Evolutionary conservation across 2,329 filamentous ascomycete species (phyloP).

Genomic region (Talaromyces sp.): DNA sequence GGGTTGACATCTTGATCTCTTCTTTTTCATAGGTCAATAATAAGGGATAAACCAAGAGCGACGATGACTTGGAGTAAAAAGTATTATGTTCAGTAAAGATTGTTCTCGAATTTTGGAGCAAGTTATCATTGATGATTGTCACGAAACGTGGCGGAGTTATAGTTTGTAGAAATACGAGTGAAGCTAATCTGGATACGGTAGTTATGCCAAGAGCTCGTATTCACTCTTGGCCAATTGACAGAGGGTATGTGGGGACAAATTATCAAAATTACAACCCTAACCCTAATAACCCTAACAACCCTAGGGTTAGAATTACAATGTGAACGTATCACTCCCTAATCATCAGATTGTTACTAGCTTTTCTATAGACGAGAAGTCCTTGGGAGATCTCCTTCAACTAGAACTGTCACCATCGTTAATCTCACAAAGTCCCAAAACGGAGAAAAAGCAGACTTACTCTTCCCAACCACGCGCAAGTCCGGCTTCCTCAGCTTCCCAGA

Average conservation of each 20-base stretch:
- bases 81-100: background rate
- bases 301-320: background rate
- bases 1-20: background rate
- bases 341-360: fast-evolving
- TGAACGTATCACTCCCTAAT: background rate
- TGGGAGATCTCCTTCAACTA: background rate
- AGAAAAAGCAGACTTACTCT: background rate
- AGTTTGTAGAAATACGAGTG: background rate
- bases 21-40: background rate
- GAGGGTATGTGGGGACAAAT: background rate
- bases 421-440: background rate
- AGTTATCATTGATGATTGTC: background rate
- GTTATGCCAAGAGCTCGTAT: background rate
- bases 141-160: background rate
- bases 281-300: too few species aligned
- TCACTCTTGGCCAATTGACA: background rate
- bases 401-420: background rate
- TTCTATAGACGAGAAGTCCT: background rate
- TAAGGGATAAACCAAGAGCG: background rate
- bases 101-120: background rate
- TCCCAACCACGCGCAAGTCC: background rate
- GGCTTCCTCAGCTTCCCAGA: background rate
- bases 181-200: background rate
- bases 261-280: too few species aligned
- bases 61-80: background rate